phyloP scores from a whole-genome alignment of 371 early-diverging fungal species.

The Mucor lusitanicus region DNA sequence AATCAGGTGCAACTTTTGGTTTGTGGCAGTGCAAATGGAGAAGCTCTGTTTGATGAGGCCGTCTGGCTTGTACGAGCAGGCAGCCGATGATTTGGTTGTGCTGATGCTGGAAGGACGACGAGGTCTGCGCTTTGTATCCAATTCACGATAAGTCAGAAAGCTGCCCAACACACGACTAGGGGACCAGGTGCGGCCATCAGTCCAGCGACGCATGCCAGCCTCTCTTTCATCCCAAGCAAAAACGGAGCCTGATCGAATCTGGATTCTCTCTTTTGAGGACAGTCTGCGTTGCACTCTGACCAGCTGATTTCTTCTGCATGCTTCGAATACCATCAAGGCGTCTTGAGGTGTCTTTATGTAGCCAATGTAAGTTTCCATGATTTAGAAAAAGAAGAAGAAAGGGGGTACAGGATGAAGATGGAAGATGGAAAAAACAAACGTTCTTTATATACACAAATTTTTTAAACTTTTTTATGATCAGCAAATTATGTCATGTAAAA shows the following conservation, averaged over 20 bases:
- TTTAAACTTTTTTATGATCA: conserved; percentile 37
- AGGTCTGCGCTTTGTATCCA: conserved; percentile 58
- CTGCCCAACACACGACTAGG: conserved; percentile 80
- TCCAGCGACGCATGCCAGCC: conserved; percentile 89
- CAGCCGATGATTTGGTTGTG: conserved; percentile 34
- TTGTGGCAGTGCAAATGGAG: conserved; percentile 71
- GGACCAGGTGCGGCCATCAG: conserved; percentile 86
- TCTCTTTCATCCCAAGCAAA: conserved; percentile 90
- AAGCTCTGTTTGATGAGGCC: conserved; percentile 67
- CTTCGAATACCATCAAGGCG: conserved; percentile 83
- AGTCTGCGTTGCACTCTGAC: conserved; percentile 75
- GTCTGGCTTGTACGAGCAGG: conserved; percentile 57
- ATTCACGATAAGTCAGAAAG: conserved; percentile 77
- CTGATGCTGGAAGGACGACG: conserved; percentile 29
- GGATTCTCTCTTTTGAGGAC: conserved; percentile 61
- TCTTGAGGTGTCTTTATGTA: conserved; percentile 79
- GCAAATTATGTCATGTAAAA: conserved; percentile 32
- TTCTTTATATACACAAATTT: neutral
- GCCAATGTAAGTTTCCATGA: conserved; percentile 60
- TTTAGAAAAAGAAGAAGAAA: conserved; percentile 2
- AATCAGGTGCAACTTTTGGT: conserved; percentile 84
- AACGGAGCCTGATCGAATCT: conserved; percentile 74
- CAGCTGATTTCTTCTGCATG: conserved; percentile 71
- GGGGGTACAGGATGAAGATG: neutral
- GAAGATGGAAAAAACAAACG: neutral